A percentile compares a stretch with the other conserved stretches of the same genome.
Evolutionary conservation across 1,284 basidiomycete species (phyloP).

Genomic region (Ustilago trichophora): DNA sequence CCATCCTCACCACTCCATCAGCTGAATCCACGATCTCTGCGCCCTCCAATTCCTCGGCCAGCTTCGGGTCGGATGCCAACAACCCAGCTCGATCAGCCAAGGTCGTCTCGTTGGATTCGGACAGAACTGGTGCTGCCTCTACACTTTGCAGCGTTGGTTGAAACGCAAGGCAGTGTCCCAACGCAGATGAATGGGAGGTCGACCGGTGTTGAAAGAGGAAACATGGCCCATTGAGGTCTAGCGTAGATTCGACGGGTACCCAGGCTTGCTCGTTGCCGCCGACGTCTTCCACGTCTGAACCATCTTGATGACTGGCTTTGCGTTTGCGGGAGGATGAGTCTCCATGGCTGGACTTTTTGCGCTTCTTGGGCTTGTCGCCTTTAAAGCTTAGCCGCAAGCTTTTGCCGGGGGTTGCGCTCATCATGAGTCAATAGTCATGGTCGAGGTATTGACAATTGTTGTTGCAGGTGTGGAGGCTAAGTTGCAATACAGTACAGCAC

Average conservation of each 20-base stretch:
- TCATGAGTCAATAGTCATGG: neutral
- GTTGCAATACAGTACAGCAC: too few species aligned
- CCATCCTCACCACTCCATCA: slow-evolving; percentile 1
- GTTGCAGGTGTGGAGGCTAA: too few species aligned
- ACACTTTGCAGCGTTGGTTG: slow-evolving; percentile 40
- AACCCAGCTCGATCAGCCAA: slow-evolving; percentile 15
- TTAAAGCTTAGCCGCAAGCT: slow-evolving; percentile 47
- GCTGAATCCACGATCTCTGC: slow-evolving; percentile 31
- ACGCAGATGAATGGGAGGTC: neutral
- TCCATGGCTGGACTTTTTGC: slow-evolving; percentile 15
- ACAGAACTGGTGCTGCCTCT: slow-evolving; percentile 13
- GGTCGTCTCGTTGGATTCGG: neutral
- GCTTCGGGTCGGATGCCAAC: slow-evolving; percentile 22
- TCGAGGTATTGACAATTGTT: too few species aligned
- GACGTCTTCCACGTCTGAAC: slow-evolving; percentile 48
- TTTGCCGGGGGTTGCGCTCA: slow-evolving; percentile 24
- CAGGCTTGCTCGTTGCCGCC: slow-evolving; percentile 56
- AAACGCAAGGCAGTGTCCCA: slow-evolving; percentile 21
- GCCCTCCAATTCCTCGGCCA: slow-evolving; percentile 34
- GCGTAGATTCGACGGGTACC: slow-evolving; percentile 36
- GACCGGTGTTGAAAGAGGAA: slow-evolving; percentile 34
- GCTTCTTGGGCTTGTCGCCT: slow-evolving; percentile 45
- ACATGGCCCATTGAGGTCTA: slow-evolving; percentile 44
- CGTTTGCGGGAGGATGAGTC: slow-evolving; percentile 17
- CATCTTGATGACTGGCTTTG: slow-evolving; percentile 10